Conservation (phyloP, 306 rosid species). For the Begonia masoniana region DNA sequence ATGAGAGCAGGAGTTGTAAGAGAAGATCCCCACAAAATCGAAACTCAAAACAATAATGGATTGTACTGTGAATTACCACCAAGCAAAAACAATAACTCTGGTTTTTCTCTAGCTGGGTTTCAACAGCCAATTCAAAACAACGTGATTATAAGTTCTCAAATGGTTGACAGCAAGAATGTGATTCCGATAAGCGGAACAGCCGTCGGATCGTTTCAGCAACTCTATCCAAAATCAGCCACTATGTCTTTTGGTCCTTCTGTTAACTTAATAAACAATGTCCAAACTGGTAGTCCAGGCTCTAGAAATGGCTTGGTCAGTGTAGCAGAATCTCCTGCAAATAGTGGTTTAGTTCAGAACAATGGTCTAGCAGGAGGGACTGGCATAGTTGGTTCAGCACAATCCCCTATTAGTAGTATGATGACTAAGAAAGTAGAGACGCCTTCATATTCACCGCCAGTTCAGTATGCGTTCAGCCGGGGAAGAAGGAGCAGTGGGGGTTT, state of each 20-base stretch:
- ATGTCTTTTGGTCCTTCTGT: constrained; percentile 46
- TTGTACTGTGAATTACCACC: constrained; percentile 40
- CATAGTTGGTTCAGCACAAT: constrained; percentile 37
- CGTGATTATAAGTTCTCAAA: constrained; percentile 30
- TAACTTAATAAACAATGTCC: constrained; percentile 41
- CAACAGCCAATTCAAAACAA: constrained; percentile 37
- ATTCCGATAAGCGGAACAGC: constrained; percentile 29
- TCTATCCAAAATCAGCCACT: constrained; percentile 57
- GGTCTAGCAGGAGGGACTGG: constrained; percentile 26
- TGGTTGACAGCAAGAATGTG: constrained; percentile 23
- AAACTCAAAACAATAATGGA: constrained; percentile 26
- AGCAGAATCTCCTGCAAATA: constrained; percentile 38
- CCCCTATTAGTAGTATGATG: constrained; percentile 31
- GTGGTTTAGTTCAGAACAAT: constrained; percentile 24
- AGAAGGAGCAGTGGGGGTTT: constrained; percentile 39
- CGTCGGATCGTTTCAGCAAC: constrained; percentile 30
- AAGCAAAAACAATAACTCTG: constrained; percentile 23
- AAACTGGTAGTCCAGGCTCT: constrained; percentile 28
- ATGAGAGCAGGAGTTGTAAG: constrained; percentile 83
- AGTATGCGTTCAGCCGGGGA: constrained; percentile 53
- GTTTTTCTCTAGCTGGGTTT: constrained; percentile 27
- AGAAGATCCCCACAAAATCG: constrained; percentile 50
- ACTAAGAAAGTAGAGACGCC: constrained; percentile 25
- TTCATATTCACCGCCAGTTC: constrained; percentile 54
- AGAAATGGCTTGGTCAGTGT: constrained; percentile 33